Percentiles rank a stretch among this genome's conserved stretches.
phyloP scores from a whole-genome alignment of 805 yeast genomes.

The Naumovozyma castellii region DNA sequence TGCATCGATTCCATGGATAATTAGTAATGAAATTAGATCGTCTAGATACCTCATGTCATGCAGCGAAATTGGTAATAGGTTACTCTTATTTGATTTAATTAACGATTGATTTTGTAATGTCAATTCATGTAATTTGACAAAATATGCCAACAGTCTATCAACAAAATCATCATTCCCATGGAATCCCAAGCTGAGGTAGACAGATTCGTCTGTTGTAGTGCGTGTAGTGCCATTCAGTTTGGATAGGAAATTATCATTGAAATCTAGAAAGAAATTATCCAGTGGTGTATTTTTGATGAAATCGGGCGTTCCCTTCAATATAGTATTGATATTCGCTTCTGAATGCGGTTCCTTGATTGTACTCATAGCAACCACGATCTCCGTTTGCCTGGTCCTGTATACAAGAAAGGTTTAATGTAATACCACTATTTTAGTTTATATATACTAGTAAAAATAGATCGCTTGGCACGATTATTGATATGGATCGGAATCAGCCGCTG shows the following conservation, averaged over 20 bases:
- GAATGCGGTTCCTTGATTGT: no score
- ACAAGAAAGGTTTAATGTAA: no score
- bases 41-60: constrained; percentile 77
- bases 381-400: no score
- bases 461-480: no score
- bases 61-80: constrained; percentile 54
- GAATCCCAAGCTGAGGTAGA: constrained; percentile 10
- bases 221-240: constrained; percentile 4
- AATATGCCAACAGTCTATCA: constrained; percentile 8
- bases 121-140: constrained; percentile 10
- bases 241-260: constrained; percentile 12
- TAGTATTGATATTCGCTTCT: constrained; percentile 4
- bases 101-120: constrained; percentile 7
- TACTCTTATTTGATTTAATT: constrained; percentile 9
- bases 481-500: no score
- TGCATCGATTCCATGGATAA: constrained; percentile 65
- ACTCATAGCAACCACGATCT: no score
- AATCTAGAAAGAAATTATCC: constrained; percentile 25
- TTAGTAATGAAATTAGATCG: constrained; percentile 50
- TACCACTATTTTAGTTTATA: no score
- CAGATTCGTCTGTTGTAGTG: background rate
- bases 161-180: constrained; percentile 16
- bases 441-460: no score
- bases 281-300: constrained; percentile 25
- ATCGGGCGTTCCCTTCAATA: constrained; percentile 25